Evolutionary conservation across 495 filamentous ascomycete genomes (phyloP).

Genomic region (Penicillium goetzii): DNA sequence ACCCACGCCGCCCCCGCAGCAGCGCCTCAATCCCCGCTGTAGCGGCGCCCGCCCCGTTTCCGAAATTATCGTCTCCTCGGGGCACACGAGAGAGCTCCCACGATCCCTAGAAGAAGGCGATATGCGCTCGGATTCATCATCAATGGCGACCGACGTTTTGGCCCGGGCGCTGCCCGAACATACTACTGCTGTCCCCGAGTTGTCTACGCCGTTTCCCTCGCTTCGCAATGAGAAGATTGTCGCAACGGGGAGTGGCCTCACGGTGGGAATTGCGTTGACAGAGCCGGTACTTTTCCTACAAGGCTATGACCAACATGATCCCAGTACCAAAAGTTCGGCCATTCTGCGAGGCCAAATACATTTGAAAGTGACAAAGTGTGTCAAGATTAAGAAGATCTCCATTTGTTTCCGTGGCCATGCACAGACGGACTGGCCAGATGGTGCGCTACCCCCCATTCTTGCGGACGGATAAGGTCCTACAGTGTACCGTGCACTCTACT

Average conservation of each 20-base stretch:
- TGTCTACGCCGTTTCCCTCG: conserved; percentile 40
- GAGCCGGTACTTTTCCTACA: conserved; percentile 90
- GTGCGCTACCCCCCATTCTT: conserved; percentile 41
- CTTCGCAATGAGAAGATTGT: conserved; percentile 67
- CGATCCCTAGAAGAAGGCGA: conserved; percentile 19
- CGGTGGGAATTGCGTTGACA: conserved; percentile 74
- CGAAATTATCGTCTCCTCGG: conserved; percentile 46
- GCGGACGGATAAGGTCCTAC: background rate
- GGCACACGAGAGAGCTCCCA: conserved; percentile 19
- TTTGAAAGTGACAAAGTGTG: conserved; percentile 81
- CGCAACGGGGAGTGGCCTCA: conserved; percentile 71
- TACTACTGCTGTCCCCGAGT: conserved; percentile 29
- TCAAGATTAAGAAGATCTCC: conserved; percentile 93
- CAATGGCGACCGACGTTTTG: conserved; percentile 38
- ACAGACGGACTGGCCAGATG: conserved; percentile 96
- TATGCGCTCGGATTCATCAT: conserved; percentile 39
- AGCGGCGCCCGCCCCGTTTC: conserved; percentile 43
- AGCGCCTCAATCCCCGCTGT: conserved; percentile 26
- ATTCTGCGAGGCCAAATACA: conserved; percentile 85
- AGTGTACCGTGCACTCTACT: conserved; percentile 4
- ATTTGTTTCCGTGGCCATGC: conserved; percentile 84
- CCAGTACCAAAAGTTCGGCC: conserved; percentile 69
- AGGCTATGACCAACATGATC: conserved; percentile 84
- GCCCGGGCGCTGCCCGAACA: conserved; percentile 33
- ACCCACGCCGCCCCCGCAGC: conserved; percentile 32